phyloP scores from a whole-genome alignment of 495 filamentous ascomycete species.

The Hypomontagnella monticulosa region DNA sequence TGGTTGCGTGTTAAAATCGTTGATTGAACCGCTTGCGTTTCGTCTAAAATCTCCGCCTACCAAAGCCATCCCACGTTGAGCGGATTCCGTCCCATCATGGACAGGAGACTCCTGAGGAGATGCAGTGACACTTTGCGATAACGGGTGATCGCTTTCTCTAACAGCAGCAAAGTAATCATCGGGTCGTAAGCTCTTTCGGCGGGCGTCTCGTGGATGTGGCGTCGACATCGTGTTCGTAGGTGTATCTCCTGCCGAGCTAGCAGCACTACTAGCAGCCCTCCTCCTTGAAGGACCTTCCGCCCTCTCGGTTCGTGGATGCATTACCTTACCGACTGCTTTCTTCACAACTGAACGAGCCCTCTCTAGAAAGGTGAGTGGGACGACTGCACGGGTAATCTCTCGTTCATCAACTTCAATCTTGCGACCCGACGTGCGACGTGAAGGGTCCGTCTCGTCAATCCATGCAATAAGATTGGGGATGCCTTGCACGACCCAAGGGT shows the following conservation, averaged over 20 bases:
- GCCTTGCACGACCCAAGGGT: constrained; percentile 91
- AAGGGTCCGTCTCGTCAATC: constrained; percentile 94
- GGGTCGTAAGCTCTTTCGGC: constrained; percentile 74
- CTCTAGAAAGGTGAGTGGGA: constrained; percentile 86
- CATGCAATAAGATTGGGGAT: constrained; percentile 78
- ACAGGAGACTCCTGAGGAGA: constrained; percentile 68
- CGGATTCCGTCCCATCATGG: constrained; percentile 45
- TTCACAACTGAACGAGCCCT: constrained; percentile 74
- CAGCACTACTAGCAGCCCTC: constrained; percentile 67
- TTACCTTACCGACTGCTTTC: constrained; percentile 69
- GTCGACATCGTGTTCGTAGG: constrained; percentile 48
- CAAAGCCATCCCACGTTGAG: constrained; percentile 57
- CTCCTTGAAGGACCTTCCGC: constrained; percentile 61
- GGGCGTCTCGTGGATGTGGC: constrained; percentile 56
- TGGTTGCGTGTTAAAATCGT: constrained; percentile 50
- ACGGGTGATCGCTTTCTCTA: constrained; percentile 73
- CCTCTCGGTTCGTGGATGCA: constrained; percentile 66
- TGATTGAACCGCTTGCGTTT: constrained; percentile 50
- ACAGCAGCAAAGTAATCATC: constrained; percentile 73
- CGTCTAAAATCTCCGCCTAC: constrained; percentile 50
- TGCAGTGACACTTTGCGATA: constrained; percentile 83
- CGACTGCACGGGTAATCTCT: constrained; percentile 90
- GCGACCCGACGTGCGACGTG: constrained; percentile 79
- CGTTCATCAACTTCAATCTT: constrained; percentile 91
- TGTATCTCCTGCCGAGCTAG: constrained; percentile 61